These are phyloP conservation scores for Artomyces pyxidatus DNA, from an alignment of 768 basidiomycete genomes.

Conservation along the genomic window DNA sequence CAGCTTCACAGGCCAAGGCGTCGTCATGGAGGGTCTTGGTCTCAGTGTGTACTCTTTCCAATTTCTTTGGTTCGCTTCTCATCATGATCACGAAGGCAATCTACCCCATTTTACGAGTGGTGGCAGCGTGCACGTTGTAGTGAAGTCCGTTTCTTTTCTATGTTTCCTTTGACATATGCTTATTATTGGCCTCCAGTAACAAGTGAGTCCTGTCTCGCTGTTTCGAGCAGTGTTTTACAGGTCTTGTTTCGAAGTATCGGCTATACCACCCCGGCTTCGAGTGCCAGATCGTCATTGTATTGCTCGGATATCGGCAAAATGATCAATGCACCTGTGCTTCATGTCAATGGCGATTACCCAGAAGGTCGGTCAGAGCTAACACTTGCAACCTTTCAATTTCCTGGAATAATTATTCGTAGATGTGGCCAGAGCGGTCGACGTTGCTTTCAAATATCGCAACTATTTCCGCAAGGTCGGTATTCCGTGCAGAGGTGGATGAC, in stretches of 20 bases:
- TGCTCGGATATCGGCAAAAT: constrained; percentile 87
- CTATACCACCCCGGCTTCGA: constrained; percentile 84
- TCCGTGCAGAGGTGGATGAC: too few species aligned
- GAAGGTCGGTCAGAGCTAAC: constrained; percentile 43
- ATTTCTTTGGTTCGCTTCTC: not conserved
- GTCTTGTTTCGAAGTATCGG: constrained; percentile 56
- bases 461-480: constrained; percentile 70
- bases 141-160: constrained; percentile 62
- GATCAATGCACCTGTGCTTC: constrained; percentile 82
- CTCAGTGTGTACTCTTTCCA: constrained; percentile 46
- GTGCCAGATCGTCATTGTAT: constrained; percentile 78
- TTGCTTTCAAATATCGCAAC: constrained; percentile 83
- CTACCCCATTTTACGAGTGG: constrained; percentile 89
- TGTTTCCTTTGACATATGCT: constrained; percentile 1
- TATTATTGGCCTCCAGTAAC: constrained; percentile 17
- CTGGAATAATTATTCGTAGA: constrained; percentile 34
- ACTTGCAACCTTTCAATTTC: not conserved
- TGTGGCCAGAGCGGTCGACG: constrained; percentile 75
- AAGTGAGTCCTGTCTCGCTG: constrained; percentile 21
- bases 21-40: constrained; percentile 83
- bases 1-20: constrained; percentile 84
- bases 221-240: too few species aligned
- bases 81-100: constrained; percentile 42
- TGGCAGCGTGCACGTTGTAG: constrained; percentile 84
- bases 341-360: constrained; percentile 88